Conservation (phyloP, 768 basidiomycete species). For the Mycena albidolilacea region DNA sequence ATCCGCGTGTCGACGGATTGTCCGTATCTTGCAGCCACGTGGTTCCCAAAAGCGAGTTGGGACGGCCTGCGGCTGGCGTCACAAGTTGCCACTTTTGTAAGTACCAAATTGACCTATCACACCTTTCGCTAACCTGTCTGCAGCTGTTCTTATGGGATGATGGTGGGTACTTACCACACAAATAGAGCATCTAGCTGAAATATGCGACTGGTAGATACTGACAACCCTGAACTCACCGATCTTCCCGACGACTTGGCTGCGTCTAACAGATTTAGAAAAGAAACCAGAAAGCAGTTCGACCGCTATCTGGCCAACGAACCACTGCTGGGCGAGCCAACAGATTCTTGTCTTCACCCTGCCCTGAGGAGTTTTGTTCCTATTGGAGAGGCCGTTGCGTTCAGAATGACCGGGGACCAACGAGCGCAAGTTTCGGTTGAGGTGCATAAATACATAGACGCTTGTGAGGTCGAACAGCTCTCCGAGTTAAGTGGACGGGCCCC, state of each 20-base stretch:
- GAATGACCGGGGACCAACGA: background rate
- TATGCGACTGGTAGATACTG: background rate
- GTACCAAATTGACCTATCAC: background rate
- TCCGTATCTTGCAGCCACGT: background rate
- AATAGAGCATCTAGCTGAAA: background rate
- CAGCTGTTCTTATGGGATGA: constrained; percentile 3
- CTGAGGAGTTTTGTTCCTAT: background rate
- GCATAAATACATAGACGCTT: background rate
- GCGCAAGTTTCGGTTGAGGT: background rate
- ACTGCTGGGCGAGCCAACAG: background rate
- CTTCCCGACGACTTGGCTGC: background rate
- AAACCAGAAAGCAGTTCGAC: background rate
- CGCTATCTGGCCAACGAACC: background rate
- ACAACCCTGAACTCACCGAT: background rate
- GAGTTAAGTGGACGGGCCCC: constrained; percentile 5
- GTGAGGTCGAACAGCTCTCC: constrained; percentile 8
- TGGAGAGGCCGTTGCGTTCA: background rate
- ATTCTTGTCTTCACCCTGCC: background rate
- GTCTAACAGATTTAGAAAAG: background rate
- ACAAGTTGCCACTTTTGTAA: background rate
- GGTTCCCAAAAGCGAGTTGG: background rate
- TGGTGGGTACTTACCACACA: background rate
- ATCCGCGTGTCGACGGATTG: background rate
- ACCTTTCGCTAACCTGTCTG: background rate
- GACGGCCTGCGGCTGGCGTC: background rate